Evolutionary conservation across 108 stramenopile species (phyloP).

Genomic region (Nitzschia sp.): DNA sequence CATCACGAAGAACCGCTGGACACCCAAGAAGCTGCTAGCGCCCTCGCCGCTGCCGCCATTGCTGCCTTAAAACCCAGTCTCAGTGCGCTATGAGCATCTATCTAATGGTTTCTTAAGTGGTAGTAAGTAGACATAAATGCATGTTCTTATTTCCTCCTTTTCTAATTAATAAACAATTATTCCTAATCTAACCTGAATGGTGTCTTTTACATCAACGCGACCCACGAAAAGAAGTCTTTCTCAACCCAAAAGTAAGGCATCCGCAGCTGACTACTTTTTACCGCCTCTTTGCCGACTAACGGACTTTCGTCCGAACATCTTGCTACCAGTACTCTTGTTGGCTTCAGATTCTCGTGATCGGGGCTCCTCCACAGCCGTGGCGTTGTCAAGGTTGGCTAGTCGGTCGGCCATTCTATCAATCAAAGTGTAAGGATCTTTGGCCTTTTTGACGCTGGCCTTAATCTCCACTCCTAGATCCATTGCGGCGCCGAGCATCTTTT

Average conservation of each 20-base stretch:
- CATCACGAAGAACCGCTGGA: constrained; percentile 9
- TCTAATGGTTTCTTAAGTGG: not conserved
- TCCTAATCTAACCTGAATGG: too few relatives aligned
- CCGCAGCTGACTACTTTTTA: not conserved
- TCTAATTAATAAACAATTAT: too few relatives aligned
- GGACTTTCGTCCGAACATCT: constrained; percentile 6
- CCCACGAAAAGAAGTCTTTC: too few relatives aligned
- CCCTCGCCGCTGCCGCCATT: constrained; percentile 29
- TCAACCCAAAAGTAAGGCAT: too few relatives aligned
- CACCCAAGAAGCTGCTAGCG: constrained; percentile 13
- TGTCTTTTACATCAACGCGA: too few relatives aligned
- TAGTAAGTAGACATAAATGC: not conserved
- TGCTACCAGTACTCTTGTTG: not conserved
- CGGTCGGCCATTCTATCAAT: constrained; percentile 53
- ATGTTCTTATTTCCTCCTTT: too few relatives aligned
- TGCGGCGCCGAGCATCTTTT: constrained; percentile 40
- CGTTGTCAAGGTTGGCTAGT: constrained; percentile 40
- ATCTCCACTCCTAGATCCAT: constrained; percentile 50
- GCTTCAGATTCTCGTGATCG: constrained; percentile 1
- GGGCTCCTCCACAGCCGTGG: not conserved
- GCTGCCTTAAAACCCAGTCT: constrained; percentile 28
- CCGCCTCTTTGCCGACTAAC: not conserved
- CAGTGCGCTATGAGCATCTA: not conserved
- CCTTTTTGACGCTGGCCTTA: constrained; percentile 41
- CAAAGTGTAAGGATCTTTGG: constrained; percentile 37